These are phyloP conservation scores for Cutaneotrichosporon dermatis DNA, from an alignment of 1,284 basidiomycete genomes.

Conservation along the genomic window DNA sequence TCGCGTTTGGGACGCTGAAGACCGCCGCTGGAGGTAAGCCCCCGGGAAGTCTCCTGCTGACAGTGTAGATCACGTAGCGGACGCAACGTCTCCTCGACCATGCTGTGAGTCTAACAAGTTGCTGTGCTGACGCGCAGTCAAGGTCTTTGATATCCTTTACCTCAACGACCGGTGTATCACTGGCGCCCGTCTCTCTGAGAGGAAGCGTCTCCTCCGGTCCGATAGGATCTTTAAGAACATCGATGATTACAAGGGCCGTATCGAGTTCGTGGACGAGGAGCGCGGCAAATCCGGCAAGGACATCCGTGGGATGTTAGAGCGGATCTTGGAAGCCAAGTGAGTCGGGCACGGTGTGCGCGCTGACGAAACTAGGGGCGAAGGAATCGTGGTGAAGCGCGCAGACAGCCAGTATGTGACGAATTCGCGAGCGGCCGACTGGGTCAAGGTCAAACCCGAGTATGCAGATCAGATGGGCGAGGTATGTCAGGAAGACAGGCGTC, in stretches of 20 bases:
- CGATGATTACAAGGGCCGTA: slow-evolving; percentile 59
- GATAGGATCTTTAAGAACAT: slow-evolving; percentile 40
- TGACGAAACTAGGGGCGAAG: slow-evolving; percentile 62
- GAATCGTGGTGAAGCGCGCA: slow-evolving; percentile 82
- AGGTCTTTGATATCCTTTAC: slow-evolving; percentile 86
- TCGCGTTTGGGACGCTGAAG: slow-evolving; percentile 88
- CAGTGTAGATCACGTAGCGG: slow-evolving; percentile 61
- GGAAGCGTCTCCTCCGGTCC: slow-evolving; percentile 45
- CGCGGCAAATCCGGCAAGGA: slow-evolving; percentile 73
- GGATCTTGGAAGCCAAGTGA: slow-evolving; percentile 64
- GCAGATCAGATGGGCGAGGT: slow-evolving; percentile 42
- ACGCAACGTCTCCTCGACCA: slow-evolving; percentile 68
- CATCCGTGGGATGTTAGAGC: slow-evolving; percentile 69
- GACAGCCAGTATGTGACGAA: slow-evolving; percentile 73
- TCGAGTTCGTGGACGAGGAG: slow-evolving; percentile 70
- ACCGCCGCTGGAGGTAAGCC: slow-evolving; percentile 66
- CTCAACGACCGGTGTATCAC: slow-evolving; percentile 57
- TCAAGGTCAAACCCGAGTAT: slow-evolving; percentile 92
- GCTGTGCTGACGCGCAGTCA: slow-evolving; percentile 58
- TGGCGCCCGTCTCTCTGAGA: slow-evolving; percentile 43
- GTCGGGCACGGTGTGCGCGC: too few species aligned
- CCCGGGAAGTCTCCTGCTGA: not conserved
- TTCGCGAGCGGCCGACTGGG: slow-evolving; percentile 81
- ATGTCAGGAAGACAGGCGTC: not conserved
- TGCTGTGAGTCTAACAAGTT: slow-evolving; percentile 62